These are phyloP conservation scores for Neurospora sp. DNA, from an alignment of 495 filamentous ascomycete genomes.

Conservation along the genomic window DNA sequence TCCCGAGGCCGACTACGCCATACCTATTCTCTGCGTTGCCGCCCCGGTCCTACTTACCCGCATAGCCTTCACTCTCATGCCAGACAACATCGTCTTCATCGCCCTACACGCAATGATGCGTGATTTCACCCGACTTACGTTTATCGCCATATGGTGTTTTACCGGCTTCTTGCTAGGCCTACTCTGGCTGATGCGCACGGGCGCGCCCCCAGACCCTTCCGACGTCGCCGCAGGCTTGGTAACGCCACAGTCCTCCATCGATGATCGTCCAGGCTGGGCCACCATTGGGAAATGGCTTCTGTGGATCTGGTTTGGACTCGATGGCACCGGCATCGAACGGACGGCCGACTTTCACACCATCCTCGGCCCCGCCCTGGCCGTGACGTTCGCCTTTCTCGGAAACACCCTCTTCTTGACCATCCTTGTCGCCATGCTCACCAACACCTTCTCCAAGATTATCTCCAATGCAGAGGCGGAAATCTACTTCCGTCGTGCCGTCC, in stretches of 20 bases:
- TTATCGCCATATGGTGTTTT: conserved; percentile 56
- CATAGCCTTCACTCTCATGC: conserved; percentile 55
- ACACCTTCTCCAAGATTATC: conserved; percentile 54
- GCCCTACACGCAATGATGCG: conserved; percentile 57
- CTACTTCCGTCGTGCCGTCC: conserved; percentile 51
- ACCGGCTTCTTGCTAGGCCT: conserved; percentile 54
- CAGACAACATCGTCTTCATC: conserved; percentile 59
- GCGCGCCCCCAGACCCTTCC: background rate
- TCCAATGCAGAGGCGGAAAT: conserved; percentile 50
- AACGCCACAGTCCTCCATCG: conserved; percentile 21
- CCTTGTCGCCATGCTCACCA: conserved; percentile 54
- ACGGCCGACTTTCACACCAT: conserved; percentile 47
- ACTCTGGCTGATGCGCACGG: conserved; percentile 40
- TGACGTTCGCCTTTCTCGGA: conserved; percentile 53
- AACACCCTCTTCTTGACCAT: conserved; percentile 63
- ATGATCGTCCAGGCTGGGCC: conserved; percentile 19
- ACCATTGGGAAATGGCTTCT: conserved; percentile 59
- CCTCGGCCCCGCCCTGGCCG: conserved; percentile 50
- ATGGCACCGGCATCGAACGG: conserved; percentile 52
- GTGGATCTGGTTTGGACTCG: conserved; percentile 60
- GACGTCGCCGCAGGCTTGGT: conserved; percentile 7
- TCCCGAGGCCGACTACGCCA: conserved; percentile 33
- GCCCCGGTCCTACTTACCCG: conserved; percentile 52
- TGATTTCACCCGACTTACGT: conserved; percentile 51
- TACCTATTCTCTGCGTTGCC: conserved; percentile 51